Evolutionary conservation across 2,329 filamentous ascomycete species (phyloP).

Genomic region (Clarireedia homoeocarpa): DNA sequence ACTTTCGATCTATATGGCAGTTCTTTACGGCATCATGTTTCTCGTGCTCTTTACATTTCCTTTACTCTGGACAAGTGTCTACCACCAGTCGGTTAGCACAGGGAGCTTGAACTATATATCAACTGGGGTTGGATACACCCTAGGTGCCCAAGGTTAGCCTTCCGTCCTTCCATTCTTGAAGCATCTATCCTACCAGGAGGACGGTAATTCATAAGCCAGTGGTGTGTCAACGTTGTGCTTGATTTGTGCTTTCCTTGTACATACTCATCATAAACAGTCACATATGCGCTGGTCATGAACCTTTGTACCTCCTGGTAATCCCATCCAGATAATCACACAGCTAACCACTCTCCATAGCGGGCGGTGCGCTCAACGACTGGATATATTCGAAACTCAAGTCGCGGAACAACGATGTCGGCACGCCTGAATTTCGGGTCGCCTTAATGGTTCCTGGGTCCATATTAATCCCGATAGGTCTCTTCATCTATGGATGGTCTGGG

Average conservation of each 20-base stretch:
- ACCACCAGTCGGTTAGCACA: slow-evolving; percentile 46
- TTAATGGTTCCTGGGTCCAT: slow-evolving; percentile 46
- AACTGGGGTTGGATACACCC: slow-evolving; percentile 35
- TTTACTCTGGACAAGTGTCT: slow-evolving; percentile 44
- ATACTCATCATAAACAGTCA: too few species aligned
- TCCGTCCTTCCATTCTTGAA: slow-evolving; percentile 38
- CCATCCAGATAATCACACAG: slow-evolving; percentile 28
- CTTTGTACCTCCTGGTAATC: slow-evolving; percentile 18
- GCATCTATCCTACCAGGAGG: slow-evolving; percentile 31
- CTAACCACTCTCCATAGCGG: slow-evolving; percentile 33
- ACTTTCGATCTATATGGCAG: slow-evolving; percentile 42
- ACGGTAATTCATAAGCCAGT: too few species aligned
- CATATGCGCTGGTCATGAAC: too few species aligned
- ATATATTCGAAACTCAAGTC: slow-evolving; percentile 17
- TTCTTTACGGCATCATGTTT: slow-evolving; percentile 45
- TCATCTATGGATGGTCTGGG: slow-evolving; percentile 50
- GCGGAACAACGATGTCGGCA: slow-evolving; percentile 15
- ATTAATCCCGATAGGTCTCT: slow-evolving; percentile 46
- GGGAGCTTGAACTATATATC: slow-evolving; percentile 47
- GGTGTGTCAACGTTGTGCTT: too few species aligned
- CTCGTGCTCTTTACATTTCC: slow-evolving; percentile 52
- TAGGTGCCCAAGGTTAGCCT: slow-evolving; percentile 27
- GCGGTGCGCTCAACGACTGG: slow-evolving; percentile 38
- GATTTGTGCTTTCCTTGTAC: too few species aligned
- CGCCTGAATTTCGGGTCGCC: slow-evolving; percentile 54